Evolutionary conservation across 441 rosid genomes (phyloP).

Genomic region (Populus trichocarpa): DNA sequence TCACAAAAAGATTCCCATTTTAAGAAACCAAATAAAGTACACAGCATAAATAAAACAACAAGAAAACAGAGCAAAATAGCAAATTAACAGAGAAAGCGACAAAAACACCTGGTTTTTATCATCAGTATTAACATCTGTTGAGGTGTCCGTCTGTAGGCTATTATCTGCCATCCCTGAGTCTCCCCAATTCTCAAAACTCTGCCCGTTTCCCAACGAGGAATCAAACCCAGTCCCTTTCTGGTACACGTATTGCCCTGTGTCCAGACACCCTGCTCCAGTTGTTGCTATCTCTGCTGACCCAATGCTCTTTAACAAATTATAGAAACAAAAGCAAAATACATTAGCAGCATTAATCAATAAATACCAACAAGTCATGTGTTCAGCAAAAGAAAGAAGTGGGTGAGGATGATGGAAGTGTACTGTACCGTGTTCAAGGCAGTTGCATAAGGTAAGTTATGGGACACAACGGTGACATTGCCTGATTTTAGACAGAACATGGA

Average conservation of each 20-base stretch:
- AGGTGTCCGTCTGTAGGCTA: constrained; percentile 97
- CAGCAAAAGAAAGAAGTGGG: not conserved
- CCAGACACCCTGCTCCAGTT: constrained; percentile 60
- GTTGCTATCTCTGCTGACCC: constrained; percentile 44
- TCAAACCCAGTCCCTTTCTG: constrained; percentile 48
- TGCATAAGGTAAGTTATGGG: constrained; percentile 50
- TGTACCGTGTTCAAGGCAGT: constrained; percentile 65
- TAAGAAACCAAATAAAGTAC: not conserved
- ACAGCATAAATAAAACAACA: constrained; percentile 6
- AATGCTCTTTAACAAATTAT: constrained; percentile 29
- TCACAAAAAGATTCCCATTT: constrained; percentile 18
- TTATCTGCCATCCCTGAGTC: constrained; percentile 82
- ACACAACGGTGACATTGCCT: constrained; percentile 52
- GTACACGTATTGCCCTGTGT: constrained; percentile 65
- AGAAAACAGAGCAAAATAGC: constrained; percentile 15
- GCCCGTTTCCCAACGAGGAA: constrained; percentile 49
- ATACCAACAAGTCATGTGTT: not conserved
- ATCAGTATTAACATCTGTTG: constrained; percentile 90
- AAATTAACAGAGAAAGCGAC: constrained; percentile 12
- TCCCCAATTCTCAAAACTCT: constrained; percentile 68
- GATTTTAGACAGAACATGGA: constrained; percentile 53
- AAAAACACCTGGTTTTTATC: constrained; percentile 76
- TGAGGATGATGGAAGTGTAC: constrained; percentile 17
- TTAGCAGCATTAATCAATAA: constrained; percentile 1
- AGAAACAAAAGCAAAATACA: not conserved